Evolutionary conservation across 257 asterid species (phyloP), one percentile per base, ranked within the genome.

Genomic region (Handroanthus guayacan): DNA sequence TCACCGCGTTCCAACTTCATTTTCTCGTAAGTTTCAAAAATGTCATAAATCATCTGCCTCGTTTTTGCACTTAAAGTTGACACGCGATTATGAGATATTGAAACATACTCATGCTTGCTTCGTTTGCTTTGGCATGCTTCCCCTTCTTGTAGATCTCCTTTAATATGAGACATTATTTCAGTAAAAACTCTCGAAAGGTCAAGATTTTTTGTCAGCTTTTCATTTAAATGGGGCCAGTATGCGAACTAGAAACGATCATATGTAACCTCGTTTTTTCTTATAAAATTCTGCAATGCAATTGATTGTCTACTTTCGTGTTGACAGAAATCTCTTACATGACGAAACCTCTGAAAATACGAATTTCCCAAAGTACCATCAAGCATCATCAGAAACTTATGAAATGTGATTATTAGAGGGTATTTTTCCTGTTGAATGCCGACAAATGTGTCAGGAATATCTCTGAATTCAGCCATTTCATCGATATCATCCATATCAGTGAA

Each of bases 181-280:
- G 31, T 25, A 25, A 25, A 25, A 25, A 85, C 91, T 78, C 84
- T 76, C 5, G 89, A 89, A 36, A 89, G 82, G 57, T 91, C 95
- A 6, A 85, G 86, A 82, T 67, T 58, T 54, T 82, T 87, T 0
- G 84, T 85, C 75, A 86, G 48, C 57, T 75, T 82, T 16, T 39
- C 43, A 77, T 81, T 86, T 56, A 91, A 85, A 65, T 79, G 92
- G 2, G 91, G 87, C 95, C 95, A 91, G 66, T 91, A 91, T 9
- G 17, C 48, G 47, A 75, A 82, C 74, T 57, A 62, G 61, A 91
- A 91, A 17, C 87, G 79, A 37, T 89, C 89, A 61, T 69, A 25
- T 25, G 31, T 25, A 25, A 25, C 31, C 31, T 25, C 31, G 31
- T 25, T 25, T 25, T 25, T 25, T 25, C 31, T 25, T 25, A 25